Base-by-base conservation (phyloP, 2,329 filamentous ascomycete genomes). In the Fusarium globosum region DNA sequence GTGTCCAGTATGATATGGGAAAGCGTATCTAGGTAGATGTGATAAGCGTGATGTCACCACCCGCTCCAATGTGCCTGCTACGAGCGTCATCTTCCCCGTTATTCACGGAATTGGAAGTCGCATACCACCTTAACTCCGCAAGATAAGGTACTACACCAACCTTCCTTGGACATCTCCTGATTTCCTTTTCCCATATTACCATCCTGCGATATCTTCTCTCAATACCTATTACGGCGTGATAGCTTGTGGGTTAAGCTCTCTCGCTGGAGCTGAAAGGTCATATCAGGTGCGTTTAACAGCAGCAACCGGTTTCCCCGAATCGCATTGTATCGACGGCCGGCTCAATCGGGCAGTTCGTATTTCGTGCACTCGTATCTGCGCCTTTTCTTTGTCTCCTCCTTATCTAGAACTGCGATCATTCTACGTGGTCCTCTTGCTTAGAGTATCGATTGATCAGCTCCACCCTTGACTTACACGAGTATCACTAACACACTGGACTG, bases 21-120 rank as follows among this genome's bases (percentile, higher is more conserved):
- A 38, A n/a, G 6, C 23, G 26, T 5, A 35, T 36, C 33, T 14
- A 38, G 30, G 45, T 41, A 35, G n/a, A 46, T 53, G 39, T 65
- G 65, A 46, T 55, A 60, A 68, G 57, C 45, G 71, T 73, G 66
- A 73, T 73, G 66, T 73, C 71, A 73, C 58, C 53, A 48, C 30
- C 62, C 51, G 36, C 28, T 38, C 42, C 28, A 46, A 41, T 43
- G 35, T 30, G 36, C 46, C 48, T 70, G 49, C 43, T 51, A 42
- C 43, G 43, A 52, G 35, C 65, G 66, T 69, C 67, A 69, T 69
- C 52, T 49, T 46, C 42, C 33, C 38, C 21, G 26, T 66, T 39
- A 28, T 46, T 56, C 26, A 45, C 23, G 60, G 66, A 46, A 64
- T 63, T 51, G 62, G 56, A 49, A 52, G 52, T 71, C 49, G 46